Evolutionary conservation across 176 grass and related monocot species (phyloP).

Genomic region (Phoenix roebelenii): DNA sequence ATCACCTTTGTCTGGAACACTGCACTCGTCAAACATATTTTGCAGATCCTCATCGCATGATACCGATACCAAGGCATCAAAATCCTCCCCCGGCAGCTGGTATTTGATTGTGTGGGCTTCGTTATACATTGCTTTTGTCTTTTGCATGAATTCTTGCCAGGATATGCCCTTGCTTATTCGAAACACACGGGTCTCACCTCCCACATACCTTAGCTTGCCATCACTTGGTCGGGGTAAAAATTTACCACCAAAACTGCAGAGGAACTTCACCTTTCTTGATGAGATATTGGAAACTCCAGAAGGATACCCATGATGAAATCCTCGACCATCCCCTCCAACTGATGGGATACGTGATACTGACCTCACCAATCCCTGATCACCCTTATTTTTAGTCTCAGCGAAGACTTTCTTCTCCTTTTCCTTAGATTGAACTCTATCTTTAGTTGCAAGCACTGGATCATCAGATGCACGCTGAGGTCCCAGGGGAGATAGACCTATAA

Average conservation of each 20-base stretch:
- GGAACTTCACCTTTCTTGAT: constrained; percentile 48
- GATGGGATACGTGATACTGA: neutral
- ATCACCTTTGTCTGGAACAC: constrained; percentile 14
- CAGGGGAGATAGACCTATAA: constrained; percentile 2
- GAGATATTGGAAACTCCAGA: constrained; percentile 10
- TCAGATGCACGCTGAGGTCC: neutral
- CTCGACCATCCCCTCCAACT: constrained; percentile 6
- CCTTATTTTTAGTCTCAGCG: neutral
- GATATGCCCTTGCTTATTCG: constrained; percentile 44
- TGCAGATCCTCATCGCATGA: constrained; percentile 63
- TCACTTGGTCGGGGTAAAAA: constrained; percentile 78
- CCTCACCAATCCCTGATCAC: neutral
- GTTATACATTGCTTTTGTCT: constrained; percentile 32
- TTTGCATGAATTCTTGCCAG: constrained; percentile 51
- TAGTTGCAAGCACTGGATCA: neutral
- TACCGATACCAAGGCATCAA: constrained; percentile 75
- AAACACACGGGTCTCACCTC: constrained; percentile 61
- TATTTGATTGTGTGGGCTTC: constrained; percentile 56
- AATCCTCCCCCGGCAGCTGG: constrained; percentile 64
- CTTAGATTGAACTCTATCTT: neutral
- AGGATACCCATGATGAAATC: constrained; percentile 16
- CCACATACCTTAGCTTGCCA: constrained; percentile 57
- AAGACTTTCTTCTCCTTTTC: constrained; percentile 2
- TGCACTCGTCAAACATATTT: constrained; percentile 81
- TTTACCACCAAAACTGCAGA: constrained; percentile 65